Evolutionary conservation across 768 basidiomycete genomes (phyloP), one percentile per base, ranked within the genome.

Genomic region (Myochromella boudieri): DNA sequence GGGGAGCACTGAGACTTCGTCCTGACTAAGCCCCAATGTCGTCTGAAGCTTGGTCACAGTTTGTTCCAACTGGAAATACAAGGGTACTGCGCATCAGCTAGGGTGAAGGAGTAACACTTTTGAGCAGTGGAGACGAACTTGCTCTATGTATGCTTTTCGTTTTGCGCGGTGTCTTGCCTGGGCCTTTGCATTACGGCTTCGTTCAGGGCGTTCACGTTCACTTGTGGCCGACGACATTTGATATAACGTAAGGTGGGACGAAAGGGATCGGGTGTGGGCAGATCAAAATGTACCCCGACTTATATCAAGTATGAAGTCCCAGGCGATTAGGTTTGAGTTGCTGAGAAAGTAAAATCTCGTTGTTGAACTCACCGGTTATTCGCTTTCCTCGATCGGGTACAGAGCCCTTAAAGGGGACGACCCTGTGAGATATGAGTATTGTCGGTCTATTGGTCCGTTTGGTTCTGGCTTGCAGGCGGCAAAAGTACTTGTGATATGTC

Each of bases 161-260:
- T 93, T 93, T 64, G 90, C 91, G 51, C 91, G 82, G 74, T 93
- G 91, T 58, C 91, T 75, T 27, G 91, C 91, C 71, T 93, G 91
- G 8, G 91, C 91, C 68, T 84, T 85, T 44, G 86, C 87, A 71
- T 90, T 90, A 74, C 87, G 85, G 77, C 85, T 87, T 57, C 86
- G 83, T 69, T 87, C 86, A 74, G 86, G 86, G 64, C 80, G 80
- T 68, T 86, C 83, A 60, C 73, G 42, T 62, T 71, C 70, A 66
- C 68, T 72, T 70, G 79, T 79, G 74, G 62, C 72, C 68, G 54
- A 74, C 73, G 63, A 78, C 69, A 64, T 79, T 78, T 64, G 81
- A 80, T 57, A 71, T 75, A 61, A 77, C 75, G 76, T 78, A 77
- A 75, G 24, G 27, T 69, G 60, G 71, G 68, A 67, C 62, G 67